Evolutionary conservation across 331 rosid genomes (phyloP).

Genomic region (Cydonia oblonga): DNA sequence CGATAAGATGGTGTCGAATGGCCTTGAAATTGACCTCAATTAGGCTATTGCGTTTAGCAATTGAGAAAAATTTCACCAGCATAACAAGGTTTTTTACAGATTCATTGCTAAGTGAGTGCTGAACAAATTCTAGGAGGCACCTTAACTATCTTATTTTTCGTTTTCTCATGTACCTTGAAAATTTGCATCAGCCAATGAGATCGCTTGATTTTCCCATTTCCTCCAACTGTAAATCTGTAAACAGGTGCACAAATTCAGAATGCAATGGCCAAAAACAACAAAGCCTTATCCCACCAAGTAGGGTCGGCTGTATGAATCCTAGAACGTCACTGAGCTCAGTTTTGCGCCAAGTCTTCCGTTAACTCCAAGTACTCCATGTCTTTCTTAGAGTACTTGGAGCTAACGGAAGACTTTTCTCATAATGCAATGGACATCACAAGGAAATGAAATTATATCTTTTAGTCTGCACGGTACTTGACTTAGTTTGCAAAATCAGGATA

Average conservation of each 20-base stretch:
- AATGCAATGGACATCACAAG: neutral
- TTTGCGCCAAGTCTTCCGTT: too few species aligned
- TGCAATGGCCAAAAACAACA: too few species aligned
- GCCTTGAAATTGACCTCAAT: neutral
- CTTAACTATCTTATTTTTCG: neutral
- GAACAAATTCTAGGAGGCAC: neutral
- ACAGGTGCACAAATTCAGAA: neutral
- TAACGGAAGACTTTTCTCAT: neutral
- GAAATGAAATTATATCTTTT: neutral
- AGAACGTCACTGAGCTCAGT: too few species aligned
- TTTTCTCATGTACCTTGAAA: constrained; percentile 42
- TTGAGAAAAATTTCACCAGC: neutral
- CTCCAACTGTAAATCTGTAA: constrained; percentile 90
- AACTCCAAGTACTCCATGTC: neutral
- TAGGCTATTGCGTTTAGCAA: neutral
- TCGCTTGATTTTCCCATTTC: constrained; percentile 79
- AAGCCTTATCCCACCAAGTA: too few species aligned
- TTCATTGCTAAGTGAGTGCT: neutral
- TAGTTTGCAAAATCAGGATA: neutral
- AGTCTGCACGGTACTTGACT: neutral
- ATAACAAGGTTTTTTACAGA: neutral
- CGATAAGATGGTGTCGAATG: neutral
- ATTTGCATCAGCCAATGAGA: constrained; percentile 35
- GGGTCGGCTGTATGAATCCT: too few species aligned
- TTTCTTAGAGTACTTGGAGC: too few species aligned